phyloP scores from a whole-genome alignment of 176 grass and related monocot genomes.

The Zea mays region DNA sequence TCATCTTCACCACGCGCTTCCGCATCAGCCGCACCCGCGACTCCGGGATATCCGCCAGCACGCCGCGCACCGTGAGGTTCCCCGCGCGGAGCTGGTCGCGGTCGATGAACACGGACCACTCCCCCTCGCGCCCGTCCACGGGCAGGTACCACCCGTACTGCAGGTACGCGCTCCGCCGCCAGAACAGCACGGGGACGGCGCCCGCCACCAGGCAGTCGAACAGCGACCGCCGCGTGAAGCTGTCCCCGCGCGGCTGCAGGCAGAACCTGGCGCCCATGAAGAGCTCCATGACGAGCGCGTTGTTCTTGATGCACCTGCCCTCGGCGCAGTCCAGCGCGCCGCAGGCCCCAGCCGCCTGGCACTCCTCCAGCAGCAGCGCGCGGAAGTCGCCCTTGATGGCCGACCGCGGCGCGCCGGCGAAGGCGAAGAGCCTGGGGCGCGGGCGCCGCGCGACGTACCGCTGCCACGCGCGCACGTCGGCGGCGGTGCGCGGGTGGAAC shows the following conservation, averaged over 20 bases:
- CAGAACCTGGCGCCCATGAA: slow-evolving; percentile 81
- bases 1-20: slow-evolving; percentile 73
- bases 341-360: slow-evolving; percentile 59
- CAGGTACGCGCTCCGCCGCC: slow-evolving; percentile 61
- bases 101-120: slow-evolving; percentile 95
- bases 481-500: slow-evolving; percentile 72
- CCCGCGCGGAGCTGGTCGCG: slow-evolving; percentile 59
- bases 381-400: slow-evolving; percentile 79
- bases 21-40: slow-evolving; percentile 56
- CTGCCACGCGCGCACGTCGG: slow-evolving; percentile 66
- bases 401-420: slow-evolving; percentile 69
- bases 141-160: slow-evolving; percentile 88
- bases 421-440: slow-evolving; percentile 64
- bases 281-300: slow-evolving; percentile 59
- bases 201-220: slow-evolving; percentile 95
- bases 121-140: slow-evolving; percentile 30
- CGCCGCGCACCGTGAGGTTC: slow-evolving; percentile 57
- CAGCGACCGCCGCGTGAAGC: slow-evolving; percentile 81
- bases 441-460: slow-evolving; percentile 40
- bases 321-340: slow-evolving; percentile 62
- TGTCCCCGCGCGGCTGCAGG: slow-evolving; percentile 88
- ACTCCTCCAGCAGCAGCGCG: slow-evolving; percentile 54
- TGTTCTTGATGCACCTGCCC: slow-evolving; percentile 66
- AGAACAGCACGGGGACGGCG: slow-evolving; percentile 87
- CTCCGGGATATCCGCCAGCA: slow-evolving; percentile 63